Evolutionary conservation across 305 asterid species (phyloP), one percentile per base, ranked within the genome.

Genomic region (Stenogyne calaminthoides): DNA sequence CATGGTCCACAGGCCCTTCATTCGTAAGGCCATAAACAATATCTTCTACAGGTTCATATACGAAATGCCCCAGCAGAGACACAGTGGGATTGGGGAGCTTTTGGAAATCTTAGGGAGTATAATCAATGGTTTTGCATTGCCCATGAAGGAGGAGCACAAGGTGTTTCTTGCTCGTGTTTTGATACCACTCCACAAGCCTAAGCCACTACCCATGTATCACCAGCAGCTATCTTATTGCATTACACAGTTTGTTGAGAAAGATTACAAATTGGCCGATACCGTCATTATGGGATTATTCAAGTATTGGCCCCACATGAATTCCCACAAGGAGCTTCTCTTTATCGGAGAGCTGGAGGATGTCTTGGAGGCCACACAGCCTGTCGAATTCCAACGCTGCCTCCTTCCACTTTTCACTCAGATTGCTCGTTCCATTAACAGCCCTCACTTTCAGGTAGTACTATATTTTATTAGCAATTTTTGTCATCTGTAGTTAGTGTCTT

Each of bases 71-170:
- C 36, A 88, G 0, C 96, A 85, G 80, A 86, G 88, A 76, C 96
- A 89, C 65, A 84, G 83, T 65, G 98, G 98, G 74, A 87, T 93
- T 9, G 96, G 86, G 27, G 98, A 93, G 85, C 82, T 93, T 37
- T 57, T 93, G 91, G 98, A 93, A 87, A 89, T 93, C 42, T 84
- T 89, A 6, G 98, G 97, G 67, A 93, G 98, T 70, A 91, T 93
- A 71, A 89, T 93, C 46, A 93, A 89, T 76, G 98, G 98, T 37
- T 91, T 88, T 60, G 95, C 98, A 15, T 75, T 91, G 90, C 98
- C 98, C 11, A 85, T 93, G 96, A 93, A 93, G 82, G 98, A 91
- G 87, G 98, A 93, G 85, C 98, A 93, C 72, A 89, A 88, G 86
- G 56, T 91, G 86, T 88, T 93, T 77, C 96, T 93, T 57, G 89